phyloP scores from a whole-genome alignment of 2,329 filamentous ascomycete genomes.

The Aspergillus awamori region DNA sequence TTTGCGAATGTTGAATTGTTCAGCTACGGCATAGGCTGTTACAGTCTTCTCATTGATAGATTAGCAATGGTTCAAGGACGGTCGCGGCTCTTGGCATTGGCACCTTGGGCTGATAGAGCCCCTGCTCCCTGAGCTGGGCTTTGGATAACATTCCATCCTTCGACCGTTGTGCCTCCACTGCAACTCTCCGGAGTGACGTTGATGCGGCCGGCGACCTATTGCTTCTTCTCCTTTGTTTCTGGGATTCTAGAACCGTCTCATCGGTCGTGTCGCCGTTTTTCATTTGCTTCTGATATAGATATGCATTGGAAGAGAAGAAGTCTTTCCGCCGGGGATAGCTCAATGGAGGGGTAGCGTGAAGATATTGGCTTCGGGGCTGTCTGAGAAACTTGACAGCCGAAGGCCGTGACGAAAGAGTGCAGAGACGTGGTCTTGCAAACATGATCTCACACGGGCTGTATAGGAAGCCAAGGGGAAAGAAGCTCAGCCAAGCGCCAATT shows the following conservation, averaged over 20 bases:
- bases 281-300: conserved; percentile 48
- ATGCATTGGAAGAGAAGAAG: conserved; percentile 69
- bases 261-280: conserved; percentile 20
- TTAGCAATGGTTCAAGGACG: conserved; percentile 19
- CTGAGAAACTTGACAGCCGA: conserved; percentile 26
- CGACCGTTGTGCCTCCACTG: conserved; percentile 76
- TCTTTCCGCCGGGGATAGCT: conserved; percentile 55
- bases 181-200: conserved; percentile 79
- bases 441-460: conserved; percentile 33
- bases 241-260: conserved; percentile 24
- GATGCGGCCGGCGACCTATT: conserved; percentile 60
- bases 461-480: conserved; percentile 1
- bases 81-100: neutral
- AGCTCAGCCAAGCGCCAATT: conserved; percentile 16
- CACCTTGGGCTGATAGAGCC: conserved; percentile 43
- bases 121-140: conserved; percentile 42
- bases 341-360: conserved; percentile 39
- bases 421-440: conserved; percentile 38
- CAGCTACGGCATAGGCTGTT: conserved; percentile 69
- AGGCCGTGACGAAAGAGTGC: conserved; percentile 36
- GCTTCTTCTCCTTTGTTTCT: conserved; percentile 52
- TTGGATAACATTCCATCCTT: conserved; percentile 56
- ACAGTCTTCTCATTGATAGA: conserved; percentile 47
- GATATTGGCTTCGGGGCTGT: conserved; percentile 38
- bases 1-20: conserved; percentile 63